Percentiles rank a stretch among this genome's conserved stretches.
These are phyloP conservation scores for Aspergillus pseudoterreus DNA, from an alignment of 2,329 filamentous ascomycete genomes.

Conservation along the genomic window DNA sequence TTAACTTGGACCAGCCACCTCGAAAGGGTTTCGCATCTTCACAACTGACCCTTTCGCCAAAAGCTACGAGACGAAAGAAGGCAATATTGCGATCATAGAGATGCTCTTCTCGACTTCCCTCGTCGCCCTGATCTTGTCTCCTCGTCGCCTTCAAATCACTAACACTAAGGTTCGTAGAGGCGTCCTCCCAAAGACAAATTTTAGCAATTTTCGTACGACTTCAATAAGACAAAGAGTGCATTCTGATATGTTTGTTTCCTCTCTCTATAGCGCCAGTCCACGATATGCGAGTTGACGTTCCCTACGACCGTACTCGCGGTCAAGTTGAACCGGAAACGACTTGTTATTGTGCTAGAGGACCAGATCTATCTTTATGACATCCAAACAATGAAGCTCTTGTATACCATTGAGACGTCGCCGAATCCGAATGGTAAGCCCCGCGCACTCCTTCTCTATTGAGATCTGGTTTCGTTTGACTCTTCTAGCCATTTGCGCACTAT, in stretches of 20 bases:
- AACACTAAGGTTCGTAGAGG: constrained; percentile 77
- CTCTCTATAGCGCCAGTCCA: constrained; percentile 59
- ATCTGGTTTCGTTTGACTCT: background rate
- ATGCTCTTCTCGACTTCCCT: constrained; percentile 99
- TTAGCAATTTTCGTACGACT: constrained; percentile 1
- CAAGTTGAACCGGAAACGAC: constrained; percentile 85
- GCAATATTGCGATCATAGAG: constrained; percentile 92
- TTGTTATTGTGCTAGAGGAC: constrained; percentile 90
- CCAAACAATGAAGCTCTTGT: constrained; percentile 92
- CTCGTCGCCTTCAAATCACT: constrained; percentile 87
- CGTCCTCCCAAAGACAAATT: constrained; percentile 3
- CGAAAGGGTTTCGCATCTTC: constrained; percentile 92
- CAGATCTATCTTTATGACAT: constrained; percentile 99
- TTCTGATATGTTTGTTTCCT: constrained; percentile 11
- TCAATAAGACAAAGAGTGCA: background rate
- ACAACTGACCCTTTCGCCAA: constrained; percentile 95
- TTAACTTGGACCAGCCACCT: constrained; percentile 62
- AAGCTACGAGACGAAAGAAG: constrained; percentile 90
- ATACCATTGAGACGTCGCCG: constrained; percentile 88
- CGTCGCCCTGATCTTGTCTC: constrained; percentile 88
- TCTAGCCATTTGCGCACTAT: constrained; percentile 81
- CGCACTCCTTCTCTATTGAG: background rate
- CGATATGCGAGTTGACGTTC: constrained; percentile 98
- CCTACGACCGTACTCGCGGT: constrained; percentile 94
- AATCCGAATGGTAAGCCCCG: constrained; percentile 66